These are phyloP conservation scores for Komagataea norvegica DNA, from an alignment of 1,139 yeast species.

Conservation along the genomic window DNA sequence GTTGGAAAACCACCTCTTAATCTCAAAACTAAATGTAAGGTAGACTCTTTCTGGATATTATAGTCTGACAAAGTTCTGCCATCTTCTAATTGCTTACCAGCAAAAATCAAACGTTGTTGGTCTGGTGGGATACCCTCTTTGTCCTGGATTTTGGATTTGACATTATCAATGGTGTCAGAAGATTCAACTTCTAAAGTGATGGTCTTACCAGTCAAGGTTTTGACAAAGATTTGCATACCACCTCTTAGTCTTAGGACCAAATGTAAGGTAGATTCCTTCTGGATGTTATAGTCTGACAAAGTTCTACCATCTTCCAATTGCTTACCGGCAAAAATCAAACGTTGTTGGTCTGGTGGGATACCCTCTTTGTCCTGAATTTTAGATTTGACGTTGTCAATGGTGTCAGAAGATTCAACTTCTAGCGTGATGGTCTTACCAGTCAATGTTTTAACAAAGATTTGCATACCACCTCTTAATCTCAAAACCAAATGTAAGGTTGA, in stretches of 20 bases:
- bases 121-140: conserved; percentile 94
- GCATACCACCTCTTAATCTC: conserved; percentile 66
- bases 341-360: conserved; percentile 83
- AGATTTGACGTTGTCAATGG: conserved; percentile 78
- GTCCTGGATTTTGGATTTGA: conserved; percentile 87
- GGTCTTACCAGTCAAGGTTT: conserved; percentile 67
- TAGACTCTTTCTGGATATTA: conserved; percentile 91
- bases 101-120: conserved; percentile 96
- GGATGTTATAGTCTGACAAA: conserved; percentile 73
- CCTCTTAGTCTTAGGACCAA: conserved; percentile 74
- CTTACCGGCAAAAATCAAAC: conserved; percentile 83
- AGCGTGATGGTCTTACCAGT: conserved; percentile 78
- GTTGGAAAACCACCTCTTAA: conserved; percentile 94
- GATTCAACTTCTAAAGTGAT: conserved; percentile 69
- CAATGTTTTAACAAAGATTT: conserved; percentile 61
- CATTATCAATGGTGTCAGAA: conserved; percentile 70
- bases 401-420: conserved; percentile 80
- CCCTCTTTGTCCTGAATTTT: conserved; percentile 87
- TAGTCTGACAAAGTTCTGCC: conserved; percentile 90
- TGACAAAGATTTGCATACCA: conserved; percentile 67
- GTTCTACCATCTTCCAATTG: conserved; percentile 85
- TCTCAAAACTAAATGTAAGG: conserved; percentile 80
- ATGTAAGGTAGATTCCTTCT: conserved; percentile 71
- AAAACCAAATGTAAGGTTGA: conserved; percentile 68
- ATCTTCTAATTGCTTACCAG: conserved; percentile 97